A percentile compares a stretch with the other conserved stretches of the same genome.
Evolutionary conservation across 2,329 filamentous ascomycete species (phyloP).

Genomic region (Colletotrichum incanum): DNA sequence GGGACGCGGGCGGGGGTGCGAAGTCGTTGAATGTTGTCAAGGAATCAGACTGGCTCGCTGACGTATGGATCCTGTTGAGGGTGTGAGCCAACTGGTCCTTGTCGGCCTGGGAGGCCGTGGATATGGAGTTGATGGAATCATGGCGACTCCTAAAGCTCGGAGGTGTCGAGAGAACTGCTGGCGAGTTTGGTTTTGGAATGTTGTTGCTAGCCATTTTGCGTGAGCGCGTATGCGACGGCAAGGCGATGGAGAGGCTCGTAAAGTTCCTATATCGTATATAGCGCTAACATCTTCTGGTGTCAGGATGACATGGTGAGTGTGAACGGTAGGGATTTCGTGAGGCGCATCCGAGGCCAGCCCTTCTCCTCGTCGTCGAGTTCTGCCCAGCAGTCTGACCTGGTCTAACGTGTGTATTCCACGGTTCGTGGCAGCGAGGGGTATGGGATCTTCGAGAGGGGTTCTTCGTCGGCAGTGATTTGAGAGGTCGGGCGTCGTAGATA

Average conservation of each 20-base stretch:
- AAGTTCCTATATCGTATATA: slow-evolving; percentile 26
- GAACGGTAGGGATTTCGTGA: background rate
- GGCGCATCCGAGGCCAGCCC: background rate
- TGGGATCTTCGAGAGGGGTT: background rate
- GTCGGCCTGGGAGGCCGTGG: slow-evolving; percentile 64
- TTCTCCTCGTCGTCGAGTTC: slow-evolving; percentile 18
- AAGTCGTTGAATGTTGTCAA: slow-evolving; percentile 97
- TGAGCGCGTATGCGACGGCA: slow-evolving; percentile 9
- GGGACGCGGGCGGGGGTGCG: slow-evolving; percentile 76
- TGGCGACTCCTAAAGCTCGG: slow-evolving; percentile 54
- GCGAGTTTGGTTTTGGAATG: slow-evolving; percentile 50
- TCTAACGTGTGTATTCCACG: slow-evolving; percentile 6
- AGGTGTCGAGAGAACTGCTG: slow-evolving; percentile 52
- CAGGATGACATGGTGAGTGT: slow-evolving; percentile 28
- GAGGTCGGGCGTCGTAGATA: background rate
- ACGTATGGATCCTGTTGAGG: slow-evolving; percentile 89
- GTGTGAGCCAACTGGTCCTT: slow-evolving; percentile 83
- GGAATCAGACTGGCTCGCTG: slow-evolving; percentile 86
- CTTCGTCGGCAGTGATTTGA: slow-evolving; percentile 7
- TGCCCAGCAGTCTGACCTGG: slow-evolving; percentile 2
- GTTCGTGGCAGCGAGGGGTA: slow-evolving; percentile 8
- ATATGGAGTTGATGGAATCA: slow-evolving; percentile 59
- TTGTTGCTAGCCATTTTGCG: slow-evolving; percentile 51
- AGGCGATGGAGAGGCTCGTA: slow-evolving; percentile 7
- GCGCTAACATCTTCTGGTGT: slow-evolving; percentile 22